Evolutionary conservation across 805 yeast genomes (phyloP).

Genomic region (Yamadazyma takamatsuzukensis): DNA sequence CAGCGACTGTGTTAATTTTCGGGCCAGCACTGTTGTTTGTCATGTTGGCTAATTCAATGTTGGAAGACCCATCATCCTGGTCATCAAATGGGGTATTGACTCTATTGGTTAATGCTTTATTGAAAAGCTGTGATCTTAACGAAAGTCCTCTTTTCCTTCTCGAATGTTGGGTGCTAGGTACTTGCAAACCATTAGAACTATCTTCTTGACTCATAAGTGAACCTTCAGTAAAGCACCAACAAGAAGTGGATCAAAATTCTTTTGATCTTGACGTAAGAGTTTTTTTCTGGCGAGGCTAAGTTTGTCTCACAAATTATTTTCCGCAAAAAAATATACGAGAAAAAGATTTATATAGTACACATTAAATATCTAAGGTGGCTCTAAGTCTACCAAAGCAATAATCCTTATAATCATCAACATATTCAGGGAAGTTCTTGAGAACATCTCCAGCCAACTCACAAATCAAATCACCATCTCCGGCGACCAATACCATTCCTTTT

Average conservation of each 20-base stretch:
- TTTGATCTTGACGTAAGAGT: no score
- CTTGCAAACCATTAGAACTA: slow-evolving; percentile 1
- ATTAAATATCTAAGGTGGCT: slow-evolving; percentile 25
- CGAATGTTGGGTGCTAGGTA: slow-evolving; percentile 15
- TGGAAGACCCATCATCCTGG: no score
- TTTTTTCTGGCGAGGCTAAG: no score
- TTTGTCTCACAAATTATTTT: no score
- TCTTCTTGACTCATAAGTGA: not conserved
- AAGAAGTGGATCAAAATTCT: no score
- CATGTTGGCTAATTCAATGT: no score
- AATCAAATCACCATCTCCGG: slow-evolving; percentile 35
- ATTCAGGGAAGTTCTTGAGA: slow-evolving; percentile 28
- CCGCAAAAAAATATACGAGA: no score
- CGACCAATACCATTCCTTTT: slow-evolving; percentile 39
- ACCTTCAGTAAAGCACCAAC: no score
- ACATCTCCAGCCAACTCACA: slow-evolving; percentile 34
- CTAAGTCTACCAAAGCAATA: slow-evolving; percentile 40
- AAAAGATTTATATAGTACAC: no score
- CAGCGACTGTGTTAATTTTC: not conserved
- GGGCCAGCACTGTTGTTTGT: not conserved
- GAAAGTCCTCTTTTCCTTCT: slow-evolving; percentile 63
- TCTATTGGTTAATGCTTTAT: slow-evolving; percentile 27
- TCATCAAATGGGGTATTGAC: slow-evolving; percentile 8
- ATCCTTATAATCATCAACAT: slow-evolving; percentile 37
- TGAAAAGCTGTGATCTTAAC: slow-evolving; percentile 61